Conservation (phyloP, 2,329 filamentous ascomycete species). For the Verticillium longisporum region DNA sequence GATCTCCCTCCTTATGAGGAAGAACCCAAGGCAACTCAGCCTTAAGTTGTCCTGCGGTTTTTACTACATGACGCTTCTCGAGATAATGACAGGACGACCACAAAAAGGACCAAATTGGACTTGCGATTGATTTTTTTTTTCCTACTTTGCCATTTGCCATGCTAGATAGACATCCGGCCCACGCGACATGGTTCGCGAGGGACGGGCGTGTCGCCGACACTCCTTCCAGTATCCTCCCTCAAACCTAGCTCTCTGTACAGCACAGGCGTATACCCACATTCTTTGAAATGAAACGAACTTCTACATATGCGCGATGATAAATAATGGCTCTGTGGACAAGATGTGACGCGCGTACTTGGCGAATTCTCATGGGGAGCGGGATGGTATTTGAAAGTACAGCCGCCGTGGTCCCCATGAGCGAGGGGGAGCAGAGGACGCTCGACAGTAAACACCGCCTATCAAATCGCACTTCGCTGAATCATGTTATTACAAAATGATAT, state of each 20-base stretch:
- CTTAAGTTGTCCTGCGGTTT: neutral
- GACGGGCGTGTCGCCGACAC: neutral
- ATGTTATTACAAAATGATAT: no score
- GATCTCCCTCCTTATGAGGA: conserved; percentile 19
- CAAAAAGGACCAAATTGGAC: neutral
- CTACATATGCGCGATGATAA: neutral
- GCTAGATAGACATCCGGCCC: neutral
- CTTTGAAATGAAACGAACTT: neutral
- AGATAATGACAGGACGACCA: neutral
- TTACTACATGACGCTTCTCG: neutral
- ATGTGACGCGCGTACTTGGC: neutral
- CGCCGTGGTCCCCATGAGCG: no score
- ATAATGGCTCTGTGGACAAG: no score
- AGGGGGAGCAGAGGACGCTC: no score
- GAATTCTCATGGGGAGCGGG: neutral
- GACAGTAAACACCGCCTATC: no score
- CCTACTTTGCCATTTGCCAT: neutral
- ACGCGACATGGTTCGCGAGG: neutral
- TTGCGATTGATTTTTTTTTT: neutral
- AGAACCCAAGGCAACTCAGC: conserved; percentile 2
- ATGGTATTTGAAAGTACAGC: no score
- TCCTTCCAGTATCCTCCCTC: neutral
- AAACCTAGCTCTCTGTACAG: neutral
- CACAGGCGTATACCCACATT: conserved; percentile 3
- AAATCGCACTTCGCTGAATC: no score